phyloP scores from a whole-genome alignment of 352 stramenopile species.

The Phytophthora pisi region DNA sequence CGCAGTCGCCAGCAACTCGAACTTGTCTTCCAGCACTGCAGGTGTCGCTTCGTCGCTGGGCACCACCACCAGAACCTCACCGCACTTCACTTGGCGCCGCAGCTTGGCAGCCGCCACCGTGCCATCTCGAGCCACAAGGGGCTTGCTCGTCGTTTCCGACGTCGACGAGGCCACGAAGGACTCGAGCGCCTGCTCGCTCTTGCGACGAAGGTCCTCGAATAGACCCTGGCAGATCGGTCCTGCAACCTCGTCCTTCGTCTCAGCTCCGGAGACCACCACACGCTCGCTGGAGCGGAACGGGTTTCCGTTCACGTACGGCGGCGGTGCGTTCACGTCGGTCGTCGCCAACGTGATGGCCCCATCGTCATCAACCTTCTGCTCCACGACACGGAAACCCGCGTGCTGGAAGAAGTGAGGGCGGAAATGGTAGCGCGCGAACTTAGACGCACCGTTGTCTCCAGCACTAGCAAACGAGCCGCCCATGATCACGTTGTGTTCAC shows the following conservation, averaged over 20 bases:
- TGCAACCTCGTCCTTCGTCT: constrained; percentile 1
- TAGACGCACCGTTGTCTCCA: constrained; percentile 94
- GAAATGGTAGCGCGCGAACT: constrained; percentile 97
- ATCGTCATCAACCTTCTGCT: constrained; percentile 76
- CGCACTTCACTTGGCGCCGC: constrained; percentile 54
- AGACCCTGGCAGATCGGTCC: constrained; percentile 38
- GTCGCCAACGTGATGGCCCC: constrained; percentile 65
- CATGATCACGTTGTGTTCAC: constrained; percentile 96
- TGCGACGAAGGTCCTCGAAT: constrained; percentile 61
- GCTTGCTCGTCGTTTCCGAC: constrained; percentile 28
- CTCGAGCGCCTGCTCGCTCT: constrained; percentile 66
- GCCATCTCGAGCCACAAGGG: constrained; percentile 44
- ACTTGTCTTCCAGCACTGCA: constrained; percentile 41
- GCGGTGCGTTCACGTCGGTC: constrained; percentile 72
- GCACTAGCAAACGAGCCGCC: constrained; percentile 95
- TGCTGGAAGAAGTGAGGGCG: constrained; percentile 98
- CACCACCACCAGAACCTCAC: constrained; percentile 68
- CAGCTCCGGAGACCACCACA: constrained; percentile 36
- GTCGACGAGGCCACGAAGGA: constrained; percentile 52
- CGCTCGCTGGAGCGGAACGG: constrained; percentile 63
- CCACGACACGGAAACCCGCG: constrained; percentile 94
- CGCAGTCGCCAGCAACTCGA: constrained; percentile 48
- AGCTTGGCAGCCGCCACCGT: constrained; percentile 49
- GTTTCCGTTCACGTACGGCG: constrained; percentile 65
- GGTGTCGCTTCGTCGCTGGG: constrained; percentile 40